Base-by-base conservation (phyloP, 2,329 filamentous ascomycete species). In the Ascochyta koolunga region DNA sequence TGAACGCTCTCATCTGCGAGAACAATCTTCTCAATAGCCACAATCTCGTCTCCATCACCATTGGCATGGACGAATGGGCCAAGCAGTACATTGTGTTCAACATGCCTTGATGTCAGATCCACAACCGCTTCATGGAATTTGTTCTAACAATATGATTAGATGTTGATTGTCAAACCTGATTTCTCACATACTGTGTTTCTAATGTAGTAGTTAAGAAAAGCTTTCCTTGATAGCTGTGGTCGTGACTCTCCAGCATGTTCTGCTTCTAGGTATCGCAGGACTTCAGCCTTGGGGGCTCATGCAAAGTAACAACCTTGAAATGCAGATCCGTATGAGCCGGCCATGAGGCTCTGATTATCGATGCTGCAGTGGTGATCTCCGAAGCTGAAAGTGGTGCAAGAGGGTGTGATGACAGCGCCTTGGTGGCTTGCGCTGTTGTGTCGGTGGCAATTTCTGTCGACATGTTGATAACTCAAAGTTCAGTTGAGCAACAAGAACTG, bases 301-400 rank as follows among this genome's bases (percentile, higher is more conserved):
- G 81, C 3, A 89, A 77, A 19, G 85, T 89, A 44, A 91, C 82
- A 61, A 82, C 83, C 75, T 90, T 90, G 79, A 85, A 86, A 45
- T 86, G 82, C 37, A 87, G 68, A 25, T 82, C 77, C 2, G 80
- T 82, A 21, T 78, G 77, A 11, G 76, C 72, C 0, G 85, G 85
- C 82, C 85, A 88, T 50, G 79, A 75, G 40, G 72, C 69, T 52
- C 74, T 79, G 57, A 88, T 76, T 27, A 86, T 72, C 1, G 70
- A 62, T 6, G 81, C 77, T 24, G 80, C 79, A 38, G 78, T 73
- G 13, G 75, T 75, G 58, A 89, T 86, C 69, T 89, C 86, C 19
- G 73, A 66, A n/a, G 78, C 78, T 24, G 78, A 82, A 36, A 88
- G 76, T 29, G 86, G 85, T 5, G 83, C 83, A 46, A 88, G 78